A percentile compares a stretch with the other conserved stretches of the same genome.
These are phyloP conservation scores for Phanerochaete sordida DNA, from an alignment of 768 basidiomycete genomes.

Conservation along the genomic window DNA sequence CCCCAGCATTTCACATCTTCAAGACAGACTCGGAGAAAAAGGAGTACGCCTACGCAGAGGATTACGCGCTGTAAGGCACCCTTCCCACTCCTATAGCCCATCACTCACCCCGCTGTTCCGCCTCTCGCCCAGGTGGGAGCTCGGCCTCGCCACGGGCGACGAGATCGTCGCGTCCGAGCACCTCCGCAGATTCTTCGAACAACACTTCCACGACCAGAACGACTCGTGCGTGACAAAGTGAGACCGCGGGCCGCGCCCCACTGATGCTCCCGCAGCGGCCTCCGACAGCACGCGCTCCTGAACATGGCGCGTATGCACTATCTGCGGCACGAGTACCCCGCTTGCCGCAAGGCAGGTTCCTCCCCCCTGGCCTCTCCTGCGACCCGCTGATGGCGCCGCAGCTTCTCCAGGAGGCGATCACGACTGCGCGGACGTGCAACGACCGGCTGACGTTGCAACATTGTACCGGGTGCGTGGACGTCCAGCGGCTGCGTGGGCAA, in stretches of 20 bases:
- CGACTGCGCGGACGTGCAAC: slow-evolving; percentile 67
- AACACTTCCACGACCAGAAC: slow-evolving; percentile 74
- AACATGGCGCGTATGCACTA: slow-evolving; percentile 80
- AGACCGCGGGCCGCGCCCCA: background rate
- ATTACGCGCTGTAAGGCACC: slow-evolving; percentile 52
- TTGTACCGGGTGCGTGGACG: slow-evolving; percentile 61
- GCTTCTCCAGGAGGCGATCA: slow-evolving; percentile 75
- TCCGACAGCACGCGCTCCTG: slow-evolving; percentile 77
- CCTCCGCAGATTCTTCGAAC: slow-evolving; percentile 78
- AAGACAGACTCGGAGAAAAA: slow-evolving; percentile 65
- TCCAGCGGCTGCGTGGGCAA: background rate
- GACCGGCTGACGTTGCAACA: slow-evolving; percentile 75
- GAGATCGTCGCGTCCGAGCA: slow-evolving; percentile 67
- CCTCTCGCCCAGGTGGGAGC: slow-evolving; percentile 54
- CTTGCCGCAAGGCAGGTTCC: slow-evolving; percentile 58
- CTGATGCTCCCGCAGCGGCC: slow-evolving; percentile 43
- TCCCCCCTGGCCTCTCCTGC: background rate
- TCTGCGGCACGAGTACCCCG: slow-evolving; percentile 59
- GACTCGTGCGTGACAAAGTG: slow-evolving; percentile 60
- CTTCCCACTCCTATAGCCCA: background rate
- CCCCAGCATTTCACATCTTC: slow-evolving; percentile 46
- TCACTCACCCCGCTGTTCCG: too few relatives aligned
- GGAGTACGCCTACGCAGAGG: slow-evolving; percentile 57
- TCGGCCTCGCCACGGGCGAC: slow-evolving; percentile 61
- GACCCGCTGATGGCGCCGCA: slow-evolving; percentile 26